phyloP scores from a whole-genome alignment of 768 basidiomycete genomes.

The Sutorius australiensis region DNA sequence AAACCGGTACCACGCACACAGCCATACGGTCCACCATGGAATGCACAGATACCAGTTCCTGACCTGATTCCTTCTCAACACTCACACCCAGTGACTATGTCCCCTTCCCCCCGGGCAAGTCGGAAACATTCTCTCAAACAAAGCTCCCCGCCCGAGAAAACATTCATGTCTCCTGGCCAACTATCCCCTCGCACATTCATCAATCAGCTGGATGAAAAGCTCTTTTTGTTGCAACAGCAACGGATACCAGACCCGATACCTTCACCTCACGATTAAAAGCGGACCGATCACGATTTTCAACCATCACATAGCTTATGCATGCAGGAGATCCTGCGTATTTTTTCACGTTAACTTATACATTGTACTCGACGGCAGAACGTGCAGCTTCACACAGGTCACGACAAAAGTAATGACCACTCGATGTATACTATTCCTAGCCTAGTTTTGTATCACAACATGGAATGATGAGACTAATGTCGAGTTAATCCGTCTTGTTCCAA shows the following conservation, averaged over 20 bases:
- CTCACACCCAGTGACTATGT: background rate
- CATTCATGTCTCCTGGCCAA: background rate
- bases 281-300: background rate
- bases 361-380: background rate
- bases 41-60: constrained; percentile 26
- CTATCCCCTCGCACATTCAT: constrained; percentile 19
- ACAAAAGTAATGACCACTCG: background rate
- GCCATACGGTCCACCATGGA: constrained; percentile 38
- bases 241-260: background rate
- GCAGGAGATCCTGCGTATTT: background rate
- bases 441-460: constrained; percentile 15
- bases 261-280: constrained; percentile 1
- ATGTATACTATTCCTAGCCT: constrained; percentile 10
- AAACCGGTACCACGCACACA: constrained; percentile 34
- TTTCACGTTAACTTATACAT: constrained; percentile 9
- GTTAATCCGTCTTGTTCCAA: constrained; percentile 36
- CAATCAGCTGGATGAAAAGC: constrained; percentile 18
- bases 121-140: background rate
- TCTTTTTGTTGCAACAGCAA: constrained; percentile 17
- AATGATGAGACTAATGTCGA: background rate
- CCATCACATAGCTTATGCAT: background rate
- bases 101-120: background rate
- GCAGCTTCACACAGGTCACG: background rate
- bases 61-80: constrained; percentile 2
- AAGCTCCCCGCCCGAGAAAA: background rate